phyloP scores from a whole-genome alignment of 805 yeast genomes.

The Millerago galiae region DNA sequence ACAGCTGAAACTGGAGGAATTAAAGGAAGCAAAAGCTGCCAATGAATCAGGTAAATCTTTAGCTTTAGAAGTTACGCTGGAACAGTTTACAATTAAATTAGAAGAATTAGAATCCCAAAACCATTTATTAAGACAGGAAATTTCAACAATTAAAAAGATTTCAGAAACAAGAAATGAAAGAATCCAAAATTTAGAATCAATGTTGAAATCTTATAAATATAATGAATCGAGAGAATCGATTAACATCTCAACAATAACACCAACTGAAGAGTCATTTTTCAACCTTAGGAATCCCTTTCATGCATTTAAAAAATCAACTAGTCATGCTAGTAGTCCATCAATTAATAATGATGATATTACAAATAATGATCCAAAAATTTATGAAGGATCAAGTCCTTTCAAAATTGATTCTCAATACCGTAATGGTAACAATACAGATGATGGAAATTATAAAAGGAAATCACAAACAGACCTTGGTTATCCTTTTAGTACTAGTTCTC shows the following conservation, averaged over 20 bases:
- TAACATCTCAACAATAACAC: not conserved
- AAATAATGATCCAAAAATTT: not conserved
- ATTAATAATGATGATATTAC: not conserved
- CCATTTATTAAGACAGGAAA: slow-evolving; percentile 46
- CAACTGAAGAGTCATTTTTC: slow-evolving; percentile 8
- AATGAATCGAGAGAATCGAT: not conserved
- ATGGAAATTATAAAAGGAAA: slow-evolving; percentile 1
- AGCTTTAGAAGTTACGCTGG: slow-evolving; percentile 51
- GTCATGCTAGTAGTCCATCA: not conserved
- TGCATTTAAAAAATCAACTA: slow-evolving; percentile 4
- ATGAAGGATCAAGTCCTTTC: not conserved
- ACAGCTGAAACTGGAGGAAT: slow-evolving; percentile 35
- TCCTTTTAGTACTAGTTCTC: slow-evolving; percentile 2
- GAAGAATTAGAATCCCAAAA: slow-evolving; percentile 61
- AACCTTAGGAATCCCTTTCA: slow-evolving; percentile 15
- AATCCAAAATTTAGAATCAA: slow-evolving; percentile 45
- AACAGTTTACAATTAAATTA: slow-evolving; percentile 50
- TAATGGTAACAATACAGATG: not conserved
- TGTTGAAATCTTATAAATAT: slow-evolving; percentile 43
- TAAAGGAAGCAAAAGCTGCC: slow-evolving; percentile 26
- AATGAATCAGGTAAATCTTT: slow-evolving; percentile 40
- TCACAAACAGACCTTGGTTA: not conserved
- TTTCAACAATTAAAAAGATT: slow-evolving; percentile 47
- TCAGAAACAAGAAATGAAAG: slow-evolving; percentile 52
- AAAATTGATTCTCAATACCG: not conserved